These are phyloP conservation scores for Luvunga scandens DNA, from an alignment of 345 rosid genomes.

Conservation along the genomic window DNA sequence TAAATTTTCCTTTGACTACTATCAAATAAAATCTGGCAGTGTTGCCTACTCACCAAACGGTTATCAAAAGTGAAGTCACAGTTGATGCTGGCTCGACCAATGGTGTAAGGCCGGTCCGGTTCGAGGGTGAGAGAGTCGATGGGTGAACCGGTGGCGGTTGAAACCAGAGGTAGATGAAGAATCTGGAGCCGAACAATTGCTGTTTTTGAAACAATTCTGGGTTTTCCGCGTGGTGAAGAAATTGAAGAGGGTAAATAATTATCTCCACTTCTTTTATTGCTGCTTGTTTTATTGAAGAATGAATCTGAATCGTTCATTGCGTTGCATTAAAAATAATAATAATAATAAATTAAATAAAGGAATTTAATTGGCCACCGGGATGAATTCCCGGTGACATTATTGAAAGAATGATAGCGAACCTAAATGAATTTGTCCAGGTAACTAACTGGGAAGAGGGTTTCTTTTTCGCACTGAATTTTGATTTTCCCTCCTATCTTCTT, in stretches of 20 bases:
- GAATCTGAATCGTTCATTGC: conserved; percentile 24
- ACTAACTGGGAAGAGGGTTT: neutral
- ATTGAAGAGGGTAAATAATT: conserved; percentile 2
- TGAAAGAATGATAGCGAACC: neutral
- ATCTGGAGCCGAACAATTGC: conserved; percentile 43
- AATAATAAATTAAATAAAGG: neutral
- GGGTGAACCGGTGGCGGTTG: conserved; percentile 39
- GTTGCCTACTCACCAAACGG: conserved; percentile 59
- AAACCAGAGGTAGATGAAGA: conserved; percentile 53
- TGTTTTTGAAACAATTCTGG: conserved; percentile 29
- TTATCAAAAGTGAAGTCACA: conserved; percentile 50
- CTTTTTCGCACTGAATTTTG: neutral
- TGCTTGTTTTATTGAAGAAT: conserved; percentile 5
- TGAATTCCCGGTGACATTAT: neutral
- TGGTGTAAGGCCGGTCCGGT: conserved; percentile 49
- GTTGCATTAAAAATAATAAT: neutral
- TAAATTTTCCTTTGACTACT: conserved; percentile 43
- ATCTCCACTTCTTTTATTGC: conserved; percentile 16
- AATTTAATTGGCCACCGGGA: neutral
- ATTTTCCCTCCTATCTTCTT: conserved; percentile 9
- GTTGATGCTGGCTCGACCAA: conserved; percentile 47
- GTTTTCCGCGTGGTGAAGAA: conserved; percentile 22
- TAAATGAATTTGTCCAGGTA: neutral
- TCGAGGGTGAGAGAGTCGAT: conserved; percentile 38
- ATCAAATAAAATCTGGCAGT: conserved; percentile 72